A percentile compares a stretch with the other conserved stretches of the same genome.
These are phyloP conservation scores for Pueraria montana DNA, from an alignment of 306 rosid species.

Conservation along the genomic window DNA sequence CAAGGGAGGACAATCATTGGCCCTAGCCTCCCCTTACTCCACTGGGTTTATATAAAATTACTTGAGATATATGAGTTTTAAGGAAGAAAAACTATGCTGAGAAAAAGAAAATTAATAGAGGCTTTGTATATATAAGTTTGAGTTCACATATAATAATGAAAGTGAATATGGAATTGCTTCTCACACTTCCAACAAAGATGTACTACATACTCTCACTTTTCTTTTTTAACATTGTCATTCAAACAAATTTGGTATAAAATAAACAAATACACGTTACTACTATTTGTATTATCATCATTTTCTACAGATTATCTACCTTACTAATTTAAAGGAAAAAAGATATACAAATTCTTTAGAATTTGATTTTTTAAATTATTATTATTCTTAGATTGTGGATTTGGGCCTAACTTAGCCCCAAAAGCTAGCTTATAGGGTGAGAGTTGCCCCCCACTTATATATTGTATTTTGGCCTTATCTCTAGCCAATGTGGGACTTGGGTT, in stretches of 20 bases:
- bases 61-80: neutral
- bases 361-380: too few species aligned
- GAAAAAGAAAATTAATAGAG: neutral
- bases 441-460: too few species aligned
- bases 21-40: neutral
- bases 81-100: neutral
- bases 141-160: neutral
- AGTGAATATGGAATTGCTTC: neutral
- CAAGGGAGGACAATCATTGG: neutral
- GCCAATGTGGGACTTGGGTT: too few species aligned
- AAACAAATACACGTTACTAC: neutral
- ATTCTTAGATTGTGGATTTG: too few species aligned
- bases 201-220: neutral
- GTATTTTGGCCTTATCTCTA: too few species aligned
- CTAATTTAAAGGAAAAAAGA: neutral
- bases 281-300: neutral
- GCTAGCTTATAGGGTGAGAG: too few species aligned
- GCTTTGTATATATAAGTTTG: neutral
- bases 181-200: neutral
- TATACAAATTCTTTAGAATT: neutral
- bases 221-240: neutral
- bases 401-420: too few species aligned
- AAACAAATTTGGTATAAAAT: neutral
- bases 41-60: neutral
- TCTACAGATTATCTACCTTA: neutral